These are phyloP conservation scores for Penicillium sp. DNA, from an alignment of 2,329 filamentous ascomycete genomes.

Conservation along the genomic window DNA sequence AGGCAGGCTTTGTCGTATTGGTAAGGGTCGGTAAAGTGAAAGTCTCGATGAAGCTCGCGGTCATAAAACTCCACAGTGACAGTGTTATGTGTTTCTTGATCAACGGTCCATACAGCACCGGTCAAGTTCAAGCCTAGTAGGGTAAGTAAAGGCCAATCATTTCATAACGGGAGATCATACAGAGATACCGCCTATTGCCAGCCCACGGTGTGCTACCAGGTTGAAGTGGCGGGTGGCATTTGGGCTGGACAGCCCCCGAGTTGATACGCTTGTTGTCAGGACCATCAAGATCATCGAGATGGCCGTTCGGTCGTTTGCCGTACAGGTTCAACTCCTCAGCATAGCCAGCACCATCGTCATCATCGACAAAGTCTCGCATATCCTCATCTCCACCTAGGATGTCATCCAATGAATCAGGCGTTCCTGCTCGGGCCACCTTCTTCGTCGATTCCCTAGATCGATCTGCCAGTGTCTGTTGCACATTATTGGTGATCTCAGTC, in stretches of 20 bases:
- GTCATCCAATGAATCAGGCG: constrained; percentile 78
- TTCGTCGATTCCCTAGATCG: constrained; percentile 59
- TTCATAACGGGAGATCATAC: constrained; percentile 43
- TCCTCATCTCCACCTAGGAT: constrained; percentile 70
- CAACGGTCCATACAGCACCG: constrained; percentile 95
- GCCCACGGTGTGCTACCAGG: constrained; percentile 95
- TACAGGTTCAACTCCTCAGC: constrained; percentile 65
- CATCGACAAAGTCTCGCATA: constrained; percentile 84
- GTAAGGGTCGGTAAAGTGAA: constrained; percentile 96
- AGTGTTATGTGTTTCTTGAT: constrained; percentile 91
- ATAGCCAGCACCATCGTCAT: constrained; percentile 95
- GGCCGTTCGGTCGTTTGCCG: constrained; percentile 64
- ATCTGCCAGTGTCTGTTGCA: constrained; percentile 60
- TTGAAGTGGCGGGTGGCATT: constrained; percentile 84
- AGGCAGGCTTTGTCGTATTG: constrained; percentile 96
- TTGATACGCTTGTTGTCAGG: constrained; percentile 57
- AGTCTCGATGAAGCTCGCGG: constrained; percentile 86
- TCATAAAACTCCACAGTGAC: constrained; percentile 98
- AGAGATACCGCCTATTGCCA: constrained; percentile 90
- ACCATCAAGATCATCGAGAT: constrained; percentile 51
- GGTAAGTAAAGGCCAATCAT: not conserved
- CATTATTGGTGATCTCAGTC: constrained; percentile 69
- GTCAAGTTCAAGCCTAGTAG: constrained; percentile 74
- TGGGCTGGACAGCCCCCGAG: constrained; percentile 60
- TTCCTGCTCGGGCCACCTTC: constrained; percentile 62